phyloP scores from a whole-genome alignment of 129 eudicot species.

The Deinandra increscens region DNA sequence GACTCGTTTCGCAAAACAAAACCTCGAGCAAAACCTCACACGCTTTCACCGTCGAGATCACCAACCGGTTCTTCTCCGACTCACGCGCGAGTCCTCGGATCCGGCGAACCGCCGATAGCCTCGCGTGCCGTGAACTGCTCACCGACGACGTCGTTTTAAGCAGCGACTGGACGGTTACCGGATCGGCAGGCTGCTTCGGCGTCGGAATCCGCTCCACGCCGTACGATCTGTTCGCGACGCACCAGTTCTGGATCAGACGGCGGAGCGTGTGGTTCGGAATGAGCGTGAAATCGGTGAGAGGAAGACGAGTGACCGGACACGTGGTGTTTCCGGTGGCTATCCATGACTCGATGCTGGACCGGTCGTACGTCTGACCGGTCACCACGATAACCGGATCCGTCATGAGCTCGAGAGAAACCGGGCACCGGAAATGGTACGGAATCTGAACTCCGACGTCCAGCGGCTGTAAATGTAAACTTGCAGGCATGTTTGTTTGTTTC shows the following conservation, averaged over 20 bases:
- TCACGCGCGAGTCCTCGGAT: slow-evolving; percentile 74
- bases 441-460: slow-evolving; percentile 70
- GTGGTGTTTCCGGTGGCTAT: slow-evolving; percentile 87
- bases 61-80: slow-evolving; percentile 74
- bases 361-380: slow-evolving; percentile 95
- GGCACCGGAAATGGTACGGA: slow-evolving; percentile 83
- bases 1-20: slow-evolving; percentile 39
- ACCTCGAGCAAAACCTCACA: slow-evolving; percentile 46
- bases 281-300: slow-evolving; percentile 60
- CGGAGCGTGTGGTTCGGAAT: slow-evolving; percentile 94
- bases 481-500: slow-evolving; percentile 78
- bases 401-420: slow-evolving; percentile 90
- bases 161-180: slow-evolving; percentile 48
- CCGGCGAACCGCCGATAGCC: slow-evolving; percentile 62
- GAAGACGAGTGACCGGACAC: slow-evolving; percentile 84
- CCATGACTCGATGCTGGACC: slow-evolving; percentile 88
- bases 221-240: slow-evolving; percentile 65
- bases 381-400: slow-evolving; percentile 81
- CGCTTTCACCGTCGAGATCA: slow-evolving; percentile 49
- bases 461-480: slow-evolving; percentile 45
- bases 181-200: slow-evolving; percentile 94
- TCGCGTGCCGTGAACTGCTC: slow-evolving; percentile 34
- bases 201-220: slow-evolving; percentile 91
- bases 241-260: slow-evolving; percentile 87
- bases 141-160: slow-evolving; percentile 51